phyloP scores from a whole-genome alignment of 2,329 filamentous ascomycete genomes.

The Trichoderma arundinaceum region DNA sequence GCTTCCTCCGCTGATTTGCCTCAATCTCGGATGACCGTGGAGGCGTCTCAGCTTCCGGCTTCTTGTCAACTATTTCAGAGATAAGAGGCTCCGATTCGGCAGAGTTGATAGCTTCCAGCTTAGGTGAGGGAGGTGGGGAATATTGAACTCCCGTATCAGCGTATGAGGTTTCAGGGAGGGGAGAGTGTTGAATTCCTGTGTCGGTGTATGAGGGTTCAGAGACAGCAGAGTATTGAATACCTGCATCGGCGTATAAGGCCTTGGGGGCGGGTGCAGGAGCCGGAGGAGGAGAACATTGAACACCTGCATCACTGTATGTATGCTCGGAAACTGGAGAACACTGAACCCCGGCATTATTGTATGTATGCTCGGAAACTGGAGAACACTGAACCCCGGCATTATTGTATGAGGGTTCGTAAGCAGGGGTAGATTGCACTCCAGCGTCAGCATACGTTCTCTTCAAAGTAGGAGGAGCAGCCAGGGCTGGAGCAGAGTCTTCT shows the following conservation, averaged over 20 bases:
- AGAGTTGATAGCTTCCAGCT: constrained; percentile 49
- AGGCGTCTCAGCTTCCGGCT: constrained; percentile 51
- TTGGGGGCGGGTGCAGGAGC: constrained; percentile 40
- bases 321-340: constrained; percentile 10
- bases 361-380: neutral
- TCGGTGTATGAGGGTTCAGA: constrained; percentile 71
- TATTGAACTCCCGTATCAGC: constrained; percentile 80
- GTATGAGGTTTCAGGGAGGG: constrained; percentile 56
- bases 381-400: neutral
- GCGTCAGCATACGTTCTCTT: constrained; percentile 70
- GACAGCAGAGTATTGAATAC: constrained; percentile 82
- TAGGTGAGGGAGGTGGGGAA: constrained; percentile 80
- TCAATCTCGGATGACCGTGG: constrained; percentile 63
- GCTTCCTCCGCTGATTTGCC: constrained; percentile 75
- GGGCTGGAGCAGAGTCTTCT: constrained; percentile 37
- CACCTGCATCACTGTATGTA: constrained; percentile 10
- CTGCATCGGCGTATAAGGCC: constrained; percentile 72
- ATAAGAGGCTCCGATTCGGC: constrained; percentile 51
- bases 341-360: constrained; percentile 11
- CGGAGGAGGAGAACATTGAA: neutral
- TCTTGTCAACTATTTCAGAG: constrained; percentile 43
- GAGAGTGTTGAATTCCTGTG: constrained; percentile 79
- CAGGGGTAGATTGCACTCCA: constrained; percentile 81
- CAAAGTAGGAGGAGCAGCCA: constrained; percentile 38
- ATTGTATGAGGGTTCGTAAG: neutral